Evolutionary conservation across 139 green algal genomes (phyloP), one percentile per base, ranked within the genome.

Genomic region (Chlamydomonas eustigma): DNA sequence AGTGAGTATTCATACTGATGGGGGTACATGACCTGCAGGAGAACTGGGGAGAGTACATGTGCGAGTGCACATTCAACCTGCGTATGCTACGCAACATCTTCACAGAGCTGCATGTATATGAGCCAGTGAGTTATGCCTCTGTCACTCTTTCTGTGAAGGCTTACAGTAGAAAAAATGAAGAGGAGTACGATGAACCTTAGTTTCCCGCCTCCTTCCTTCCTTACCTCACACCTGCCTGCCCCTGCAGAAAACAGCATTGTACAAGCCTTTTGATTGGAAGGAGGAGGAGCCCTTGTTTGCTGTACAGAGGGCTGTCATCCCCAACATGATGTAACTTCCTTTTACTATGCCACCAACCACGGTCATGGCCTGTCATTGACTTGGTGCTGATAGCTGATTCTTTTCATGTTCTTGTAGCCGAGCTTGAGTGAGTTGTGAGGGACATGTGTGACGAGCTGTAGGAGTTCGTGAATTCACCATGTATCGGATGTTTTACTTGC

Each of bases 31-130:
- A n/a, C 3, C 81, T 96, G 63, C 83, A 88, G 44, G 4, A 88
- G 66, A 96, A 96, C 83, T 96, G 92, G 92, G 91, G 71, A 44
- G 71, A 98, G 83, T 96, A 97, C 91, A 97, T 98, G 92, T 64
- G 37, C 34, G 91, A 96, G 86, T 83, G 77, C 73, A 87, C 52
- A 3, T 96, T 95, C 87, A 98, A 98, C 89, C 96, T 88, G 91
- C 88, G 88, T 71, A 89, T 98, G 83, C 88, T 98, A 82, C 96
- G 96, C 88, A 93, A 83, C 73, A 95, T 97, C 78, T 91, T 95
- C 81, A 96, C 91, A 35, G 89, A 97, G 81, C 88, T 90, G 78
- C 93, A 97, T 76, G 75, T 97, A 31, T 97, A 96, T 75, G 92
- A 98, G 70, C 44, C 44, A 28, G 44, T 58, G 44, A 58, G 64